Percentiles rank a stretch among this genome's conserved stretches.
phyloP scores from a whole-genome alignment of 108 stramenopile genomes.

The Pseudonitzschia delicatissima region DNA sequence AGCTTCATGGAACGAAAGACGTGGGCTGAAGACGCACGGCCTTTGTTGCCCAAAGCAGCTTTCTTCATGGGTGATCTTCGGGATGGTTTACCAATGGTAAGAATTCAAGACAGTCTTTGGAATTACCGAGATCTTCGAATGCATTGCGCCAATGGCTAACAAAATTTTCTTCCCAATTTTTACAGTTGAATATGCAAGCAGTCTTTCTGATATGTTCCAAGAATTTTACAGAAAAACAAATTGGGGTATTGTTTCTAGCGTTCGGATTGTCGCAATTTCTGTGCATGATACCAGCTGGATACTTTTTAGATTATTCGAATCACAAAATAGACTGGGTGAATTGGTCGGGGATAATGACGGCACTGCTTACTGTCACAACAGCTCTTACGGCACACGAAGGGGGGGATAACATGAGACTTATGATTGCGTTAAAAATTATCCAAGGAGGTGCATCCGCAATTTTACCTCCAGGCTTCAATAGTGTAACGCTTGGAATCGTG shows the following conservation, averaged over 20 bases:
- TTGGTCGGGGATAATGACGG: constrained; percentile 41
- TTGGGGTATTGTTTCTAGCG: constrained; percentile 64
- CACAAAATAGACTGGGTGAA: constrained; percentile 53
- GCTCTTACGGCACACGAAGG: constrained; percentile 49
- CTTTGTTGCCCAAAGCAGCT: constrained; percentile 57
- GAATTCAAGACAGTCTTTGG: not conserved
- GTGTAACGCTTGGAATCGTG: constrained; percentile 74
- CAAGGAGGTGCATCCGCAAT: constrained; percentile 67
- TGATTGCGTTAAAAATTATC: constrained; percentile 57
- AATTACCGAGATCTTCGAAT: not conserved
- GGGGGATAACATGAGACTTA: constrained; percentile 56
- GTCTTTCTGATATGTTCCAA: constrained; percentile 69
- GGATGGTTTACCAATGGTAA: constrained; percentile 75
- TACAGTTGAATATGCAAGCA: constrained; percentile 73
- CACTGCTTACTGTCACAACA: constrained; percentile 53
- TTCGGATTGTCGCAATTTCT: constrained; percentile 77
- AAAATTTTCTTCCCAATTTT: not conserved
- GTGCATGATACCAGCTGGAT: constrained; percentile 68
- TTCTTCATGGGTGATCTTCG: constrained; percentile 78
- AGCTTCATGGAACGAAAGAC: not conserved
- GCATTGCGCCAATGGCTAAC: not conserved
- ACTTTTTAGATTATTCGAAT: constrained; percentile 71
- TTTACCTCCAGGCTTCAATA: constrained; percentile 70
- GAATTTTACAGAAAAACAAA: constrained; percentile 64
- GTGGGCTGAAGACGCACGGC: constrained; percentile 38